These are phyloP conservation scores for Biancaea sappan DNA, from an alignment of 306 rosid species.

Conservation along the genomic window DNA sequence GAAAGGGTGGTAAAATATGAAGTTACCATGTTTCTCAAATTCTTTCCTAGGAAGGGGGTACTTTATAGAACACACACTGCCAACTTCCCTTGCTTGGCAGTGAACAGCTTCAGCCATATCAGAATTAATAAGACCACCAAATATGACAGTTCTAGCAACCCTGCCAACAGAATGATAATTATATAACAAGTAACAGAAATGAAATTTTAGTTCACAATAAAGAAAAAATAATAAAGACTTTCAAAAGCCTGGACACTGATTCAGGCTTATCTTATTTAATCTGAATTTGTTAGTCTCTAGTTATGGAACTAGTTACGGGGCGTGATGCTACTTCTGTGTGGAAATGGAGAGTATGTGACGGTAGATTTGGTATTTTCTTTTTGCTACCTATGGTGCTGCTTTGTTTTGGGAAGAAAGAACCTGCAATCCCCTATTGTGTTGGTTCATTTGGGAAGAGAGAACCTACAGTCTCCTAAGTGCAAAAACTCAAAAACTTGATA, in stretches of 20 bases:
- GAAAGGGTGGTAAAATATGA: constrained; percentile 29
- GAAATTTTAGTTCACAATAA: background rate
- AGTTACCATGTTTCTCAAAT: constrained; percentile 70
- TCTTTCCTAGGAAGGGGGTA: constrained; percentile 84
- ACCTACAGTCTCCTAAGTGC: too few species aligned
- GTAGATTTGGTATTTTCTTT: too few species aligned
- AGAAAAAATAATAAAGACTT: background rate
- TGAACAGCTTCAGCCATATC: constrained; percentile 83
- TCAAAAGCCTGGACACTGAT: background rate
- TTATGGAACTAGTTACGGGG: too few species aligned
- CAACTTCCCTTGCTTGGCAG: constrained; percentile 63
- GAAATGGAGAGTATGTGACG: too few species aligned
- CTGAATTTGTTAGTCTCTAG: too few species aligned
- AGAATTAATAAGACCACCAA: constrained; percentile 77
- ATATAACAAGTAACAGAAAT: constrained; percentile 30
- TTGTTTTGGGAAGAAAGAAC: too few species aligned
- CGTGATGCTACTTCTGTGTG: too few species aligned
- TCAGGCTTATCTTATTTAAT: constrained; percentile 24
- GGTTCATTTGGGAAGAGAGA: too few species aligned
- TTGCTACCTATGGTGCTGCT: too few species aligned
- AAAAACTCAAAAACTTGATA: too few species aligned
- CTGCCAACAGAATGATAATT: constrained; percentile 48
- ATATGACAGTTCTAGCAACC: constrained; percentile 89
- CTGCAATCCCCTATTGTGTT: too few species aligned
- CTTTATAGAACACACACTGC: constrained; percentile 67